These are phyloP conservation scores for Saccharomyces hybrid DNA, from an alignment of 1,139 yeast species.

Conservation along the genomic window DNA sequence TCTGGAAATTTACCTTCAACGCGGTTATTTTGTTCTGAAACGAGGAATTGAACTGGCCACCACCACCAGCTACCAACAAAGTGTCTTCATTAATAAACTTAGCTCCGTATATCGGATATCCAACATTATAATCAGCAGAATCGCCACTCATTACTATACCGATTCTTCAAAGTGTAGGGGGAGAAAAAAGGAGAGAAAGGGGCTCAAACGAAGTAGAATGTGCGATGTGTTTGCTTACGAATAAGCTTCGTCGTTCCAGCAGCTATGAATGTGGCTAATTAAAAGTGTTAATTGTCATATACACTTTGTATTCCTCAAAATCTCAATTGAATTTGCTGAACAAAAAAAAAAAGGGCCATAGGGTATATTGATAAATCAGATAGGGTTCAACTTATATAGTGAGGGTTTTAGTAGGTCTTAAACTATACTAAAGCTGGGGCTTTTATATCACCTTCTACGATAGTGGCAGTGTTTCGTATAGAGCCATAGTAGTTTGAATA, in stretches of 20 bases:
- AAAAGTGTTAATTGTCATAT: background rate
- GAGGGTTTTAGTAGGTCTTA: background rate
- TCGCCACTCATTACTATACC: constrained; percentile 26
- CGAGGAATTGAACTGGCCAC: constrained; percentile 89
- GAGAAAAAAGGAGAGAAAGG: background rate
- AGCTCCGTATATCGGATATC: constrained; percentile 79
- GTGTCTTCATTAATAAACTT: constrained; percentile 57
- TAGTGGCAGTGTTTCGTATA: background rate
- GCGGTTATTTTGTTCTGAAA: constrained; percentile 82
- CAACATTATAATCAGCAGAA: constrained; percentile 41
- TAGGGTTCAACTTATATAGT: background rate
- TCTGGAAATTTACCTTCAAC: constrained; percentile 46
- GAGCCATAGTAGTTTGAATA: background rate
- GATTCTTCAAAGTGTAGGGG: background rate
- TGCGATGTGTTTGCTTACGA: background rate
- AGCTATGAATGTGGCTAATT: background rate
- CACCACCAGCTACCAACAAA: constrained; percentile 81
- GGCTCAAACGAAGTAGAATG: background rate
- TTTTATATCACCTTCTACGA: background rate
- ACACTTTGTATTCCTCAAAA: background rate
- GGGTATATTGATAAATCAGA: background rate
- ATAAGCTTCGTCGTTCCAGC: background rate
- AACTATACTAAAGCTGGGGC: background rate
- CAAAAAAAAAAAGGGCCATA: background rate
- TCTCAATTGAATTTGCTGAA: background rate